Base-by-base conservation (phyloP, 495 filamentous ascomycete species). In the Pyrenula massariospora region DNA sequence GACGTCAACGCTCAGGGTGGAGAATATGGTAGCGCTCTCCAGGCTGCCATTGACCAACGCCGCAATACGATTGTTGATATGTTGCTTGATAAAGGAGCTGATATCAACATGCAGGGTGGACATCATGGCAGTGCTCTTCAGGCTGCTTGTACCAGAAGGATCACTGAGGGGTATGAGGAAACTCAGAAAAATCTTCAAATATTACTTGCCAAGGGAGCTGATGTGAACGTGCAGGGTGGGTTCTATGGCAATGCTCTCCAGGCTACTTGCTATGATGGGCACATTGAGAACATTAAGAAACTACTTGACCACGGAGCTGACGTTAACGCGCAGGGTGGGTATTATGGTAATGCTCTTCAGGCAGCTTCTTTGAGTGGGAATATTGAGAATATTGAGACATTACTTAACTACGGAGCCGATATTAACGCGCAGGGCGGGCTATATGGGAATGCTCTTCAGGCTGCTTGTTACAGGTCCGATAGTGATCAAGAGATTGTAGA, bases 221-320 rank as follows among this genome's bases (percentile, higher is more conserved):
- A 52, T 12, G 25, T 47, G 22, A 31, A 56, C 20, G 25, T 55
- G 0, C 23, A 36, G 2, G 58, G 52, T 0, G 50, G 48, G 10
- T 0, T 12, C 2, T 24, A 42, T 20, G 31, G 42, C 2, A 55
- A 48, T 1, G 51, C 58, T 2, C 54, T 62, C 2, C 58, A 60
- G 12, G 57, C 50, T 15, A 56, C 48, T 22, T 23, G 2, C 15
- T 2, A 47, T 1, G 2, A 12, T 0, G 58, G 54, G 21, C 23
- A 60, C 54, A 1, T 25, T 55, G 57, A 54, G 22, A 66, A 67
- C 2, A 68, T 76, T 21, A 21, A 58, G n/a, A 57, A 59, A 19
- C 56, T 69, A 10, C 60, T 69, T 10, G 48, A 36, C 8, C 52
- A 25, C 20, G 60, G 65, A 5, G 65, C 65, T 1, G 25, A 62